Evolutionary conservation across 495 filamentous ascomycete species (phyloP).

Genomic region (Lentithecium fluviatile): DNA sequence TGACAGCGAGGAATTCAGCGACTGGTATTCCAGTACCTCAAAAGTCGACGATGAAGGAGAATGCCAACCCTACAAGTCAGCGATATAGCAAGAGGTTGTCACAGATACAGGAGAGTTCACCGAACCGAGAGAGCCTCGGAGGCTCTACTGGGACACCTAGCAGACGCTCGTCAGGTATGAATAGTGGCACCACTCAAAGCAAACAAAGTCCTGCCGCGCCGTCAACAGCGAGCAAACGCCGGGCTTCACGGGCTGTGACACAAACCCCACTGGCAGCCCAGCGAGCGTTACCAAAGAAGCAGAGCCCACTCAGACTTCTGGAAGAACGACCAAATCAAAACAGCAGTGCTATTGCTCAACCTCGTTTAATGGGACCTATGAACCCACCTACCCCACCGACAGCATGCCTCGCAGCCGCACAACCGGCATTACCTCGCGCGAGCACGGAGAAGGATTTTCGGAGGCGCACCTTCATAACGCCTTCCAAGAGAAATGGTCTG

Average conservation of each 20-base stretch:
- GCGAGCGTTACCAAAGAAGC: conserved; percentile 1
- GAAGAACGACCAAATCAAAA: background rate
- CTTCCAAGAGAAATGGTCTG: background rate
- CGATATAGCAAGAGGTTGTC: conserved; percentile 16
- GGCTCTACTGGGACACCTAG: background rate
- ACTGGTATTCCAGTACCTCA: background rate
- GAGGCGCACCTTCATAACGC: conserved; percentile 3
- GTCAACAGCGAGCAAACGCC: conserved; percentile 2
- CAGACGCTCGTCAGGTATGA: conserved; percentile 6
- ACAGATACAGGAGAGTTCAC: conserved; percentile 6
- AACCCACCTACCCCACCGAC: conserved; percentile 15
- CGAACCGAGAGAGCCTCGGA: background rate
- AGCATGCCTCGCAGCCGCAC: background rate
- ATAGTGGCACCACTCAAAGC: background rate
- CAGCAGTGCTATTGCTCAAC: conserved; percentile 13
- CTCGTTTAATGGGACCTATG: conserved; percentile 26
- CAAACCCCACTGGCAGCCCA: conserved; percentile 10
- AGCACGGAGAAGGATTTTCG: conserved; percentile 18
- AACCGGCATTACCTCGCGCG: conserved; percentile 3
- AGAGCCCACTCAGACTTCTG: background rate
- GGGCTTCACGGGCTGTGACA: conserved; percentile 1
- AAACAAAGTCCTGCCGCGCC: conserved; percentile 12
- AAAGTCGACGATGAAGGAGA: conserved; percentile 12
- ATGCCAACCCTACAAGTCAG: conserved; percentile 14
- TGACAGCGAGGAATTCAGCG: background rate